A percentile compares a stretch with the other conserved stretches of the same genome.
Conservation (phyloP, 2,329 filamentous ascomycete genomes). For the Cyanodermella asteris region DNA sequence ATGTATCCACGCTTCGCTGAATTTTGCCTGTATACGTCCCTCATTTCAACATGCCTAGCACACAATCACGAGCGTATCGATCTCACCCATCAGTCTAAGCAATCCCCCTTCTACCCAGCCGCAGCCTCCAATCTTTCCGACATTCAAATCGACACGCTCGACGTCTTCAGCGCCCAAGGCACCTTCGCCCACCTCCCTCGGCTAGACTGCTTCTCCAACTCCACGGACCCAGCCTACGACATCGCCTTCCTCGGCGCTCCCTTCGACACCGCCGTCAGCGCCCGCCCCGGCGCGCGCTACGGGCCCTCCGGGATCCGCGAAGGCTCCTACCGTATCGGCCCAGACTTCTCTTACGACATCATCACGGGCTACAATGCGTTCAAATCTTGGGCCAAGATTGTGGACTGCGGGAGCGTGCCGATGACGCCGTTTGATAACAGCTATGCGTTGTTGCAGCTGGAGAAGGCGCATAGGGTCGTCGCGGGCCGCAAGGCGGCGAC, state of each 20-base stretch:
- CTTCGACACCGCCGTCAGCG: slow-evolving; percentile 22
- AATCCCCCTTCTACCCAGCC: no score
- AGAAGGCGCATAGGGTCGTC: slow-evolving; percentile 26
- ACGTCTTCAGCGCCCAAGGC: slow-evolving; percentile 17
- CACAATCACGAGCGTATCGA: no score
- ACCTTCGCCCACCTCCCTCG: slow-evolving; percentile 16
- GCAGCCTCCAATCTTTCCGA: no score
- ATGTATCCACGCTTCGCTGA: no score
- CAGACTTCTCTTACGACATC: neutral
- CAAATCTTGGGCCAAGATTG: slow-evolving; percentile 26
- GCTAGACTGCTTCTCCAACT: slow-evolving; percentile 12
- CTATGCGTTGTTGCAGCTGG: slow-evolving; percentile 30
- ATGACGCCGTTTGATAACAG: slow-evolving; percentile 32
- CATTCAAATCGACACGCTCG: slow-evolving; percentile 20
- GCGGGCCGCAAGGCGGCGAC: slow-evolving; percentile 24
- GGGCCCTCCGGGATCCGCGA: slow-evolving; percentile 30
- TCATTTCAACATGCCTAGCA: no score
- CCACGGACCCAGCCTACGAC: slow-evolving; percentile 12
- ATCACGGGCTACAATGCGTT: slow-evolving; percentile 17
- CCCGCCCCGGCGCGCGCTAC: slow-evolving; percentile 27
- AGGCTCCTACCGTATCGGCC: slow-evolving; percentile 24
- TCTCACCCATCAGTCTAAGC: no score
- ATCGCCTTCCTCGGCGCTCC: slow-evolving; percentile 28
- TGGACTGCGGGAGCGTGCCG: slow-evolving; percentile 34
- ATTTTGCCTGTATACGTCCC: no score